These are phyloP conservation scores for Phytophthora lateralis DNA, from an alignment of 352 stramenopile species.

Conservation along the genomic window DNA sequence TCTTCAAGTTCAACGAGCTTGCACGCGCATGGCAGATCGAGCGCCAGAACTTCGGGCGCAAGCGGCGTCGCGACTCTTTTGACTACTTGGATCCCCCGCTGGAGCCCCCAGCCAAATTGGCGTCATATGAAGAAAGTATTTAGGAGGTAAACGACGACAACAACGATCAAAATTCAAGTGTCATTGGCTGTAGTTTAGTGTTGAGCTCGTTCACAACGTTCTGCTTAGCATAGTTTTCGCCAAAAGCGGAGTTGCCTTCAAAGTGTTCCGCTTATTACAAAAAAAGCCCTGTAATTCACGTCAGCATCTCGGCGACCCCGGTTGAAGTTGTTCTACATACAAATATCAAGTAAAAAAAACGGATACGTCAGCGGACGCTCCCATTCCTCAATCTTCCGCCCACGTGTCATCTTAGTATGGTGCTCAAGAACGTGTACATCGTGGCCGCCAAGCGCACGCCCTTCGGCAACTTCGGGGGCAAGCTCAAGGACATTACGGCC, in stretches of 20 bases:
- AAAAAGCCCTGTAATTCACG: slow-evolving; percentile 13
- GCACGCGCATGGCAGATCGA: slow-evolving; percentile 80
- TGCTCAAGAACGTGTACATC: slow-evolving; percentile 93
- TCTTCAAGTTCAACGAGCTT: slow-evolving; percentile 80
- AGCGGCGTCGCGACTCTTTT: slow-evolving; percentile 79
- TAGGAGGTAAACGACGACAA: slow-evolving; percentile 62
- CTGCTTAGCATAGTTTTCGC: no score
- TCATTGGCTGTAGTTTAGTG: no score
- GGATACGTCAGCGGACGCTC: slow-evolving; percentile 8
- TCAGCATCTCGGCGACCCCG: slow-evolving; percentile 17
- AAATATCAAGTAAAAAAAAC: no score
- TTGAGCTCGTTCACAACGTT: no score
- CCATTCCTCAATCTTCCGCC: slow-evolving; percentile 27
- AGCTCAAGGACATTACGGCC: slow-evolving; percentile 92
- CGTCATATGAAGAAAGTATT: slow-evolving; percentile 90
- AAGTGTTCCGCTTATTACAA: no score
- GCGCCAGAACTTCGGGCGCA: slow-evolving; percentile 75
- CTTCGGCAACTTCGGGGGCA: slow-evolving; percentile 95
- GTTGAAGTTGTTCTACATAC: no score
- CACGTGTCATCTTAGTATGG: slow-evolving; percentile 18
- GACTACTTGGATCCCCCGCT: slow-evolving; percentile 69
- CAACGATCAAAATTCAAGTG: slow-evolving; percentile 38
- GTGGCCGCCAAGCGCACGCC: slow-evolving; percentile 96
- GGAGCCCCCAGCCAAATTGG: slow-evolving; percentile 61
- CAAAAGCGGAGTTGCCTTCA: no score